A percentile compares a stretch with the other conserved stretches of the same genome.
Evolutionary conservation across 371 early-diverging fungal genomes (phyloP).

Genomic region (Entomophthora muscae): DNA sequence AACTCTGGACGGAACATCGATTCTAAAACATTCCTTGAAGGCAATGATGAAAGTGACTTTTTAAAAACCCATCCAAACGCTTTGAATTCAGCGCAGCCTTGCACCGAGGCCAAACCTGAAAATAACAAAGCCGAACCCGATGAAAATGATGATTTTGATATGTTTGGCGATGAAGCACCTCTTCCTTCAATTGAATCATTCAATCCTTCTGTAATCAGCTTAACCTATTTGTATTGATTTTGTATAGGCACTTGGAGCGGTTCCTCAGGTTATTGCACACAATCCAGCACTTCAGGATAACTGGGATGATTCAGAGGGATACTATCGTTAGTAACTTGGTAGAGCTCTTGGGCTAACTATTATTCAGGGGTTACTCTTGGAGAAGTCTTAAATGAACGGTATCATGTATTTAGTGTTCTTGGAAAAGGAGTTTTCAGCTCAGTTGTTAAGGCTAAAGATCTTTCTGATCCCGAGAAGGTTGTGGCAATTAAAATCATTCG

Average conservation of each 20-base stretch:
- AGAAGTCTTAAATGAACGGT: conserved; percentile 71
- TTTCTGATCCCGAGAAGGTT: conserved; percentile 33
- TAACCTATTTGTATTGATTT: conserved; percentile 26
- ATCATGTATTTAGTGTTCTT: conserved; percentile 60
- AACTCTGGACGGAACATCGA: conserved; percentile 19
- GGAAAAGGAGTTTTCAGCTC: conserved; percentile 91
- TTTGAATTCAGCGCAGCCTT: conserved; percentile 27
- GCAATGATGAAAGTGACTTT: conserved; percentile 15
- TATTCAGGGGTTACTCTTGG: conserved; percentile 27
- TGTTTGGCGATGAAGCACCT: conserved; percentile 34
- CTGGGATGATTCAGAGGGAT: conserved; percentile 93
- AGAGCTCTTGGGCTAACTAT: not conserved
- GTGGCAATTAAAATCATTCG: conserved; percentile 95
- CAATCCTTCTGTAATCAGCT: not conserved
- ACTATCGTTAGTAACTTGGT: conserved; percentile 65
- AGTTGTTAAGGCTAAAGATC: conserved; percentile 78
- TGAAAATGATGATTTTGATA: conserved; percentile 36
- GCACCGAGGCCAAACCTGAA: conserved; percentile 9
- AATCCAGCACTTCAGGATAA: conserved; percentile 56
- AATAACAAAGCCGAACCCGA: conserved; percentile 16
- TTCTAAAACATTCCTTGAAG: conserved; percentile 19
- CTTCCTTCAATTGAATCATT: conserved; percentile 14
- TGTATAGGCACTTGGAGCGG: conserved; percentile 15
- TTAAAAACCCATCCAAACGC: conserved; percentile 29
- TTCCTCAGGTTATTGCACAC: conserved; percentile 16